phyloP scores from a whole-genome alignment of 495 filamentous ascomycete genomes.

The Aspergillus egyptiacus region DNA sequence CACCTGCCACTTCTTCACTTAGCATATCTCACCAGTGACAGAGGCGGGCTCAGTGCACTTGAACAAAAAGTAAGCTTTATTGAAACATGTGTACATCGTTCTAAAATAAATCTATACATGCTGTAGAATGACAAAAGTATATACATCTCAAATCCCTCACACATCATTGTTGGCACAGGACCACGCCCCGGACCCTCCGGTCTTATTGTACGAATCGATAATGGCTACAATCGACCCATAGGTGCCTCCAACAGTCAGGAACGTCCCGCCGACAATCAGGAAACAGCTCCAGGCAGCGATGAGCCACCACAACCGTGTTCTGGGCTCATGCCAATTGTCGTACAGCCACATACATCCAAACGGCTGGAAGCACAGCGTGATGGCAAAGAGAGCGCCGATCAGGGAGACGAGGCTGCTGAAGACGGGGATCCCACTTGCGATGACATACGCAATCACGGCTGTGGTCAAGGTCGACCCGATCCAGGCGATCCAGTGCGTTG shows the following conservation, averaged over 20 bases:
- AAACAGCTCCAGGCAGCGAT: constrained; percentile 17
- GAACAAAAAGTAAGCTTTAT: too few species aligned
- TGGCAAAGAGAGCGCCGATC: constrained; percentile 23
- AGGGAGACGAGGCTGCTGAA: constrained; percentile 57
- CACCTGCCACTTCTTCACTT: too few species aligned
- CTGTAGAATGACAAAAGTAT: too few species aligned
- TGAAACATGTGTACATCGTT: too few species aligned
- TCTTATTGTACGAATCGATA: constrained; percentile 33
- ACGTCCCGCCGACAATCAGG: constrained; percentile 26
- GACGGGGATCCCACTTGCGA: constrained; percentile 64
- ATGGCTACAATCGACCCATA: constrained; percentile 50
- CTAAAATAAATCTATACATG: too few species aligned
- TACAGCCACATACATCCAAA: not conserved
- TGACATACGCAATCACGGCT: constrained; percentile 56
- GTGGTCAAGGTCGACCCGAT: constrained; percentile 46
- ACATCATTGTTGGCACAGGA: constrained; percentile 16
- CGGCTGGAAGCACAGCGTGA: not conserved
- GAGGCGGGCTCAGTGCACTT: too few species aligned
- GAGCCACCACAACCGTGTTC: too few species aligned
- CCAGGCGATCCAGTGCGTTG: constrained; percentile 48
- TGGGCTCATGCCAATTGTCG: constrained; percentile 2
- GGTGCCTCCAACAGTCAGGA: constrained; percentile 46
- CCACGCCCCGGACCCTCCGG: constrained; percentile 10
- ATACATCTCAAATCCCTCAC: too few species aligned
- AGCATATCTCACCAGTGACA: too few species aligned